phyloP scores from a whole-genome alignment of 2,329 filamentous ascomycete species.

The Diplodia seriata region DNA sequence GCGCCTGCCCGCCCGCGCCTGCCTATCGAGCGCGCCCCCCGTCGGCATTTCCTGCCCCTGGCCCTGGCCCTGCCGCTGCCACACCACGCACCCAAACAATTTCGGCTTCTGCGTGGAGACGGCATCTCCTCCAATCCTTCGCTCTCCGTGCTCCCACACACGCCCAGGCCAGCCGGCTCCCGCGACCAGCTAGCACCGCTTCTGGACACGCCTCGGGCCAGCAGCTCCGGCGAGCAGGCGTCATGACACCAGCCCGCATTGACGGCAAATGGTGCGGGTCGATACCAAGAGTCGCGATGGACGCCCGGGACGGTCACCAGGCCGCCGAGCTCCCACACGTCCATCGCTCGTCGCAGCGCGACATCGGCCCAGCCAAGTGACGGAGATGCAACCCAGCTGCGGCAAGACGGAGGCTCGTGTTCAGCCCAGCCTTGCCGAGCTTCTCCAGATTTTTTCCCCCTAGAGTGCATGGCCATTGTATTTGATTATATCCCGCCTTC shows the following conservation, averaged over 20 bases:
- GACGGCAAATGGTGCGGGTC: background rate
- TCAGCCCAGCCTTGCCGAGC: background rate
- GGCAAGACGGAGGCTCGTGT: conserved; percentile 10
- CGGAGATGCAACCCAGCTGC: background rate
- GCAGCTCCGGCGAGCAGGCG: conserved; percentile 4
- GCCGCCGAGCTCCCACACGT: background rate
- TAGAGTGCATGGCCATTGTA: background rate
- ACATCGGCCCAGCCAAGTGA: conserved; percentile 6
- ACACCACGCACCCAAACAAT: conserved; percentile 12
- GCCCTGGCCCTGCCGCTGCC: background rate
- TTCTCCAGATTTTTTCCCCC: conserved; percentile 34
- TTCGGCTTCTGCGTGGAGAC: conserved; percentile 19
- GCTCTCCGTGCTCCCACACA: background rate
- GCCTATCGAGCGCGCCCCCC: background rate
- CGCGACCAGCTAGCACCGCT: background rate
- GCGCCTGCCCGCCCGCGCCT: background rate
- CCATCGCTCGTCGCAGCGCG: background rate
- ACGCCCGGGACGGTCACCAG: background rate
- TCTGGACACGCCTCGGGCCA: conserved; percentile 14
- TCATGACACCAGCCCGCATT: conserved; percentile 9
- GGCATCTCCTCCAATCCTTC: conserved; percentile 2
- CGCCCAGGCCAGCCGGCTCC: background rate
- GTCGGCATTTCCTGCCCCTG: background rate
- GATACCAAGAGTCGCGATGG: background rate
- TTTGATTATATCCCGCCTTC: conserved; percentile 1